Conservation (phyloP, 2,329 filamentous ascomycete species). For the Venturia pyrina region DNA sequence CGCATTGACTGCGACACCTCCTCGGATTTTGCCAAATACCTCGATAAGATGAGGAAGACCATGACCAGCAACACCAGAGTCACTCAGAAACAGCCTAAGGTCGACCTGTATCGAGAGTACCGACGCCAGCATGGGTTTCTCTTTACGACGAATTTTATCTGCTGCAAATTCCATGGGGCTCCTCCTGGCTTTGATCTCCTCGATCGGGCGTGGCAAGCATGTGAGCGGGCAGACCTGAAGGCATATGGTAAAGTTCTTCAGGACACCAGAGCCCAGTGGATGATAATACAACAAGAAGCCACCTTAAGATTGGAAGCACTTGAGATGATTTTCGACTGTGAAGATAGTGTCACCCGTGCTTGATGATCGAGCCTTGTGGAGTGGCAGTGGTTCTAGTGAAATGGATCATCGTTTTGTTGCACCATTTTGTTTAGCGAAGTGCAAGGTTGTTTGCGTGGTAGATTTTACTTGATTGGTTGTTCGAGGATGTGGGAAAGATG, state of each 20-base stretch:
- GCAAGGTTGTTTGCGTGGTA: neutral
- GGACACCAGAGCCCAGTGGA: neutral
- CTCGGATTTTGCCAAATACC: neutral
- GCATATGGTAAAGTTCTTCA: neutral
- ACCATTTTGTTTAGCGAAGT: too few species aligned
- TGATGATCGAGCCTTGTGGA: too few species aligned
- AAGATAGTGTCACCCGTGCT: neutral
- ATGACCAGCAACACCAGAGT: neutral
- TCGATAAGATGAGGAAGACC: neutral
- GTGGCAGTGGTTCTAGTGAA: too few species aligned
- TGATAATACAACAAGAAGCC: neutral
- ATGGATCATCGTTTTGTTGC: too few species aligned
- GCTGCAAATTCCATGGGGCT: neutral
- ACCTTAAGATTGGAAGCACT: neutral
- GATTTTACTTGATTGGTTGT: too few species aligned
- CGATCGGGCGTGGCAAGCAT: neutral
- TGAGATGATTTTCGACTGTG: neutral
- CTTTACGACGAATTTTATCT: neutral
- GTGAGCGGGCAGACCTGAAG: neutral
- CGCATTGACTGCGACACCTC: neutral
- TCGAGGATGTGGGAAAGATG: too few species aligned
- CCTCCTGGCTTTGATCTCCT: neutral
- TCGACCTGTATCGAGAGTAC: neutral
- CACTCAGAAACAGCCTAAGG: neutral
- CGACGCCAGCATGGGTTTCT: neutral